Percentiles rank a stretch among this genome's conserved stretches.
phyloP scores from a whole-genome alignment of 768 basidiomycete genomes.

The Rhizopogon vulgaris region DNA sequence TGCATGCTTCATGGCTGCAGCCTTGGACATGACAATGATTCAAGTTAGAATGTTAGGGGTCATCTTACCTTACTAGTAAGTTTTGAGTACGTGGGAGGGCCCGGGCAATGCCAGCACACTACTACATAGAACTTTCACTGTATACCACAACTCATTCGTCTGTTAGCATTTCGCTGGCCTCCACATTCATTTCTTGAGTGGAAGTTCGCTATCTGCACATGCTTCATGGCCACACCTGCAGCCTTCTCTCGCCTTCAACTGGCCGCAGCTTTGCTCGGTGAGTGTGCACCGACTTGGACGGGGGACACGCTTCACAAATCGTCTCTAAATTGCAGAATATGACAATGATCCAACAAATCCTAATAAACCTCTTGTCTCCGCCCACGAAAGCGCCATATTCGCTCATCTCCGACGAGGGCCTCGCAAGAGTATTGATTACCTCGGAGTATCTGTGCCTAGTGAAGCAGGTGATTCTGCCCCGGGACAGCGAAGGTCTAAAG shows the following conservation, averaged over 20 bases:
- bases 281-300: constrained; percentile 14
- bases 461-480: constrained; percentile 49
- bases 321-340: constrained; percentile 52
- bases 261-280: constrained; percentile 82
- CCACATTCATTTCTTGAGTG: background rate
- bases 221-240: constrained; percentile 22
- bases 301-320: background rate
- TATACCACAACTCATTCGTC: background rate
- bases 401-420: constrained; percentile 61
- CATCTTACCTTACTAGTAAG: no score
- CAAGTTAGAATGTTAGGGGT: no score
- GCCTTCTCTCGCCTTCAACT: constrained; percentile 81
- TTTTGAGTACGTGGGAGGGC: background rate
- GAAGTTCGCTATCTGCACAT: background rate
- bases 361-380: constrained; percentile 51
- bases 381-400: constrained; percentile 83
- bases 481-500: constrained; percentile 44
- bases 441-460: constrained; percentile 61
- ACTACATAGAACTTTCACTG: background rate
- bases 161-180: background rate
- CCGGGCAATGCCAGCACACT: background rate
- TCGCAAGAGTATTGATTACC: constrained; percentile 56
- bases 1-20: no score
- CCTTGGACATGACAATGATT: no score
- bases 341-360: constrained; percentile 81